Percentiles rank a stretch among this genome's conserved stretches.
Evolutionary conservation across 345 rosid genomes (phyloP).

Genomic region (sweet orange (Citrus sinensis)): DNA sequence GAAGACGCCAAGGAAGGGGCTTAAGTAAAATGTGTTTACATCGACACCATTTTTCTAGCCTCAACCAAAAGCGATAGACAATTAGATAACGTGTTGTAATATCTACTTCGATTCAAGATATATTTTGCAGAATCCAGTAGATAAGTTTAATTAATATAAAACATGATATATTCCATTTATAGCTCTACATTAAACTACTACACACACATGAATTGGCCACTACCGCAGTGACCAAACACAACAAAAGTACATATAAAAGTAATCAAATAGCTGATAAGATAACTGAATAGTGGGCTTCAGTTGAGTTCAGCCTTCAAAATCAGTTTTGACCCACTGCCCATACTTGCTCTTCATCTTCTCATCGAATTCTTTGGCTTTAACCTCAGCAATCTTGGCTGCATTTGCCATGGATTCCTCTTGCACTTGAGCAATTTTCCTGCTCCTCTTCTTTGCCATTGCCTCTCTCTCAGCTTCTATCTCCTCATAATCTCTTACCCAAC

Average conservation of each 20-base stretch:
- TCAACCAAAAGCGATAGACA: too few relatives aligned
- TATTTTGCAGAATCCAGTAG: too few relatives aligned
- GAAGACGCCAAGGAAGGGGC: too few relatives aligned
- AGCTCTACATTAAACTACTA: not conserved
- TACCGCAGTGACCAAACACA: conserved; percentile 29
- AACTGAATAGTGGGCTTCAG: not conserved
- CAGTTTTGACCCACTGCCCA: conserved; percentile 51
- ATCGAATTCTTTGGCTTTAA: conserved; percentile 41
- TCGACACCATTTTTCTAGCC: too few relatives aligned
- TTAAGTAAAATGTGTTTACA: too few relatives aligned
- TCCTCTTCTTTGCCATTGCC: conserved; percentile 38
- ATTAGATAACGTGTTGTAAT: too few relatives aligned
- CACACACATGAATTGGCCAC: conserved; percentile 24
- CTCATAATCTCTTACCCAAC: conserved; percentile 56
- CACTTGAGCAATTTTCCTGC: conserved; percentile 39
- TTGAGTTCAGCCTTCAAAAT: conserved; percentile 42
- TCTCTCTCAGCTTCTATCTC: conserved; percentile 47
- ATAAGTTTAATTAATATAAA: not conserved
- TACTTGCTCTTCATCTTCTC: conserved; percentile 45
- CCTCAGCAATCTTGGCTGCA: conserved; percentile 36
- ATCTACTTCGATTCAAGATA: too few relatives aligned
- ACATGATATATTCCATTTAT: not conserved
- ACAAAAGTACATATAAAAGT: not conserved
- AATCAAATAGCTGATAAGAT: not conserved
- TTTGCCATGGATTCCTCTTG: conserved; percentile 50